Evolutionary conservation across 352 stramenopile species (phyloP).

Genomic region (Pythium dissotocum): DNA sequence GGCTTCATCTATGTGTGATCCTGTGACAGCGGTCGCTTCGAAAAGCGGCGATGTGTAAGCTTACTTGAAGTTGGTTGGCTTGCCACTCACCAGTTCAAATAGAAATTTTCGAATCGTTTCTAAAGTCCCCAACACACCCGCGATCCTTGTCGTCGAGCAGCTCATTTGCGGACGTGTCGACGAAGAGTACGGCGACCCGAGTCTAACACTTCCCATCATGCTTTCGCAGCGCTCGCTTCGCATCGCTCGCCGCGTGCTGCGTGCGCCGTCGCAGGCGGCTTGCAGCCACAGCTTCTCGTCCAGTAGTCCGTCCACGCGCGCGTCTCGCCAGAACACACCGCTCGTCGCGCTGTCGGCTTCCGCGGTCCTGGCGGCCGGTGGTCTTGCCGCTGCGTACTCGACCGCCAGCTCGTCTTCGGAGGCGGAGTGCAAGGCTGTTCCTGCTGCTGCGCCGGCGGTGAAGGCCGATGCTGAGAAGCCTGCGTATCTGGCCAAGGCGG

Average conservation of each 20-base stretch:
- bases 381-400: slow-evolving; percentile 22
- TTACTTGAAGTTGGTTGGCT: background rate
- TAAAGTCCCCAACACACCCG: background rate
- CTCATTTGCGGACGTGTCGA: slow-evolving; percentile 1
- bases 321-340: background rate
- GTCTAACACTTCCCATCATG: slow-evolving; percentile 6
- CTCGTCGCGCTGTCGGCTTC: slow-evolving; percentile 5
- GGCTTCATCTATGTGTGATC: too few relatives aligned
- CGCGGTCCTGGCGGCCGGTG: slow-evolving; percentile 8
- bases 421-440: slow-evolving; percentile 22
- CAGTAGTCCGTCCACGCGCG: background rate
- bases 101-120: background rate
- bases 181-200: background rate
- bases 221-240: slow-evolving; percentile 20
- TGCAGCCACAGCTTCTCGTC: slow-evolving; percentile 13
- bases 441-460: background rate
- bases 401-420: slow-evolving; percentile 4
- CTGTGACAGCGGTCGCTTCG: too few relatives aligned
- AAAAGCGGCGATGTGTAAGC: too few relatives aligned
- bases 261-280: slow-evolving; percentile 20
- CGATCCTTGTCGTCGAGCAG: slow-evolving; percentile 2
- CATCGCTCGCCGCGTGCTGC: slow-evolving; percentile 21
- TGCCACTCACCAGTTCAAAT: background rate
- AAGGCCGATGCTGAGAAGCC: slow-evolving; percentile 13
- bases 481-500: slow-evolving; percentile 44